Evolutionary conservation across 305 asterid genomes (phyloP), one percentile per base, ranked within the genome.

Genomic region (Petunia hybrid): DNA sequence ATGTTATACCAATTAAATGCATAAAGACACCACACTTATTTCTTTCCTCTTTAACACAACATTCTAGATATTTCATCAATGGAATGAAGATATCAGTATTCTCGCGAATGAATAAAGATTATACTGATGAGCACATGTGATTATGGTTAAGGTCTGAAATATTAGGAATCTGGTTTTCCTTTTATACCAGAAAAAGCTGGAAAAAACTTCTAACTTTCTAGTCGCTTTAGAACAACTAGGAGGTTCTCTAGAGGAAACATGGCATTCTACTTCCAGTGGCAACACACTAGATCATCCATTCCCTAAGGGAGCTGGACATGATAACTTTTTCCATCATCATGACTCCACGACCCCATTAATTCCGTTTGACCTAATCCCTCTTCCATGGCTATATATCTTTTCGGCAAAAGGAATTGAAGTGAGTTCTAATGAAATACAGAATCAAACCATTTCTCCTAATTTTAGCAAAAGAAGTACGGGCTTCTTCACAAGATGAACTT

Each of bases 11-110:
- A 70, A 46, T 45, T 70, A 9, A 9, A 10, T 46, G 77, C 60
- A 31, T 35, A 41, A 31, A 70, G 42, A 46, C 3, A 9, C 5
- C 10, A 10, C 59, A 70, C 59, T 45, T 4, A 45, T 10, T 22
- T 70, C 42, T 70, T 45, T 43, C 57, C 76, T 69, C 41, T 8
- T 43, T 43, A 69, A 67, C 39, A 43, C 41, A 69, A 43, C 22
- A 70, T 14, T 45, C 60, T 9, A 46, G 42, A 70, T 46, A 70
- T 38, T 46, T 70, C 60, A 5, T 31, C 60, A 31, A 45, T 70
- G 22, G 57, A 70, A 9, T 70, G 5, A 69, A 45, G 41, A 35
- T 2, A 45, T 69, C 14, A 45, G 76, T 43, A 40, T 40, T 16
- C 42, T 41, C 1, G 8, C 14, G 38, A 43, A 46, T 48, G 13